Percentiles rank a stretch among this genome's conserved stretches.
Evolutionary conservation across 1,284 basidiomycete species (phyloP).

Genomic region (Cutaneotrichosporon dermatis): DNA sequence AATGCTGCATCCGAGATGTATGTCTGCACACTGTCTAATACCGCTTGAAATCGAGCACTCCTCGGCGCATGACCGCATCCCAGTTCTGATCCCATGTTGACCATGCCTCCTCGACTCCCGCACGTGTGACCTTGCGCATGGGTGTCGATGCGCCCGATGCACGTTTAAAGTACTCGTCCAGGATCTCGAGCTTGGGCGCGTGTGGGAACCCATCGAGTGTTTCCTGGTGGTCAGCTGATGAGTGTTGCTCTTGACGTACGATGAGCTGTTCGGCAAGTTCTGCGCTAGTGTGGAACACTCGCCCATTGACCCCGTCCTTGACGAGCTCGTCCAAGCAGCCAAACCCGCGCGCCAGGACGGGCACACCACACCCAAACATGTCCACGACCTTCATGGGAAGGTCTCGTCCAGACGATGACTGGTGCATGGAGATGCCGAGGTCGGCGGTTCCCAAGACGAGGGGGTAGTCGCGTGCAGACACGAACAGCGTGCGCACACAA

Average conservation of each 20-base stretch:
- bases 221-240: conserved; percentile 47
- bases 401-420: conserved; percentile 83
- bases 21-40: conserved; percentile 1
- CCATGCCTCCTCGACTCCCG: conserved; percentile 53
- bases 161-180: conserved; percentile 48
- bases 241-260: conserved; percentile 50
- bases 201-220: conserved; percentile 62
- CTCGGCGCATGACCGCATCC: conserved; percentile 56
- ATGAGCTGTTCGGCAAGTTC: conserved; percentile 70
- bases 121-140: conserved; percentile 16
- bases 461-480: conserved; percentile 84
- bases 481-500: conserved; percentile 77
- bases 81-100: conserved; percentile 80
- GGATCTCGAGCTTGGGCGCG: conserved; percentile 52
- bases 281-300: conserved; percentile 65
- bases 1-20: conserved; percentile 1
- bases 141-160: not conserved
- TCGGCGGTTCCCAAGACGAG: conserved; percentile 82
- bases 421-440: conserved; percentile 84
- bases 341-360: conserved; percentile 87
- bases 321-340: conserved; percentile 84
- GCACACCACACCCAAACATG: conserved; percentile 95
- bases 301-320: conserved; percentile 75
- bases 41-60: conserved; percentile 18
- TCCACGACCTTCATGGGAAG: conserved; percentile 99